These are phyloP conservation scores for Eustoma russellianum DNA, from an alignment of 257 asterid genomes.

Conservation along the genomic window DNA sequence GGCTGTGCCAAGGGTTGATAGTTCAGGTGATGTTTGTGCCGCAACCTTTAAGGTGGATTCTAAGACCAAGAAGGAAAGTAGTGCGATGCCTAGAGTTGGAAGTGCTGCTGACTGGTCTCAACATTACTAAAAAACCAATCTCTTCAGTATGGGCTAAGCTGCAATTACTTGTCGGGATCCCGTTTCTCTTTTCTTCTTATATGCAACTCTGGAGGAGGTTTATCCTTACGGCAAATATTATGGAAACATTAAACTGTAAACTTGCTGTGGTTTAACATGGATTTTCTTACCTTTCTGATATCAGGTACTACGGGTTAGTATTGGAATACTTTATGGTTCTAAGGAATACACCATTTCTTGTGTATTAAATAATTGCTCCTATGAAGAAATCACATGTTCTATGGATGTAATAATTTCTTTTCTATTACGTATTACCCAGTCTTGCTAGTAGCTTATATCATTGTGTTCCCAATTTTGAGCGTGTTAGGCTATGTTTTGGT, in stretches of 20 bases:
- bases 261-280: constrained; percentile 11
- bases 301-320: not conserved
- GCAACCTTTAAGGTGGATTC: constrained; percentile 70
- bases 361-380: too few relatives aligned
- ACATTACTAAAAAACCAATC: constrained; percentile 35
- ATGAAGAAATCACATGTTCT: too few relatives aligned
- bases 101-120: constrained; percentile 94
- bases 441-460: too few relatives aligned
- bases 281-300: constrained; percentile 10
- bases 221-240: constrained; percentile 8
- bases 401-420: too few relatives aligned
- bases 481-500: too few relatives aligned
- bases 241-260: not conserved
- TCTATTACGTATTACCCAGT: too few relatives aligned
- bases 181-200: constrained; percentile 8
- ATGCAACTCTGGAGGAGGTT: constrained; percentile 5
- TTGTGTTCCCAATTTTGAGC: too few relatives aligned
- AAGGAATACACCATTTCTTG: too few relatives aligned
- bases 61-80: constrained; percentile 45
- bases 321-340: constrained; percentile 16
- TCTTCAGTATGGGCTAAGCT: constrained; percentile 10
- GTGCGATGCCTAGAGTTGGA: constrained; percentile 85
- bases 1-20: constrained; percentile 88
- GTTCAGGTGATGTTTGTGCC: constrained; percentile 86
- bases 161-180: constrained; percentile 19